Base-by-base conservation (phyloP, 805 yeast genomes). In the Metschnikowia baotianmanensis region DNA sequence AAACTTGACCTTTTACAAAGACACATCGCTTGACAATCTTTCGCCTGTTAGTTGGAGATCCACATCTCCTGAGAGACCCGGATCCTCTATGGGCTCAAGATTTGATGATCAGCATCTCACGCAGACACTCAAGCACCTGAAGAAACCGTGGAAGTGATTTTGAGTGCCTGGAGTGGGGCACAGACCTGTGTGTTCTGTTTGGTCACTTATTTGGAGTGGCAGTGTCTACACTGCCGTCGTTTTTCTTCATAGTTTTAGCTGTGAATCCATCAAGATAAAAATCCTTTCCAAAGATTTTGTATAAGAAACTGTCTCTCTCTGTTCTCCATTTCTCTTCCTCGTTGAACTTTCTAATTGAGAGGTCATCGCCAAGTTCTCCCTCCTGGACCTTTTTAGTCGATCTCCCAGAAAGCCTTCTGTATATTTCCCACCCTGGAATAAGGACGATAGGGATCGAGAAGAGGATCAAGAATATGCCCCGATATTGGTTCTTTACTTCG, bases 231-330 rank as follows among this genome's bases (percentile, higher is more conserved):
- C 18, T 17, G 6, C 44, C 31, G 4, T 40, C 29, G 13, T 39
- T 43, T 8, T 33, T 34, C 8, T 42, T 32, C 63, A 69, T 62
- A 3, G 74, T 66, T 42, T 60, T 64, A 42, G 72, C 67, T 21
- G 74, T 69, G 39, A 67, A 67, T 10, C 74, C 74, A 39, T 69
- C 74, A 34, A 68, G 57, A 45, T 60, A 69, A 51, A 64, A 67
- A 40, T 69, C 75, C 31, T 51, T 55, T 0, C 75, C 75, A 45
- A 69, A 69, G 8, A 68, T 32, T 44, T 55, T 59, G 50, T 69
- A 69, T 63, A 60, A 53, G 41, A 56, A 46, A 45, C 69, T 63
- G 31, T 63, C 52, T 45, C 53, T 58, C 46, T 69, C 74, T 6
- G 60, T 63, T 36, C 49, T 47, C 73, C 72, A 69, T 43, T 67